Evolutionary conservation across 495 filamentous ascomycete species (phyloP).

Genomic region (Tuber brumale): DNA sequence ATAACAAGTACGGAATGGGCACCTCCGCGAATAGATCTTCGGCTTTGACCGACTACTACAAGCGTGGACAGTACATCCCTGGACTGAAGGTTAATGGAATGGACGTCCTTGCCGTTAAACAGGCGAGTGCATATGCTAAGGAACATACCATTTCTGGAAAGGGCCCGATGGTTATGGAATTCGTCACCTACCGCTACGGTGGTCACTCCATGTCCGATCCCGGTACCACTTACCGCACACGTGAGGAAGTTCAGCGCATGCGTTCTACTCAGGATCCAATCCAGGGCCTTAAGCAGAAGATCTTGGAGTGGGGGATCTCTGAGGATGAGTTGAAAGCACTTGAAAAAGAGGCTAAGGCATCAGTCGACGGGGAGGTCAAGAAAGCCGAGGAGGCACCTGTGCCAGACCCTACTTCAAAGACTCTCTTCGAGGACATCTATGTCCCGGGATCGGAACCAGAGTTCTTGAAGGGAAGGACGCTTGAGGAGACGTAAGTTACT

Average conservation of each 20-base stretch:
- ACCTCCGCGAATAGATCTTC: constrained; percentile 90
- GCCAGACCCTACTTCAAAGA: constrained; percentile 69
- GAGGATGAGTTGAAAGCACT: constrained; percentile 97
- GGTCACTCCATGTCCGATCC: constrained; percentile 99
- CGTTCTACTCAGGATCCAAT: constrained; percentile 97
- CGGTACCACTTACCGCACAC: constrained; percentile 96
- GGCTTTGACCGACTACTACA: constrained; percentile 98
- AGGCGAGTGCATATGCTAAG: constrained; percentile 86
- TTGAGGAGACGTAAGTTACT: constrained; percentile 62
- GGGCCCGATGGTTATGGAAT: constrained; percentile 92
- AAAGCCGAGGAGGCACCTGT: constrained; percentile 76
- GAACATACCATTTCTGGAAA: constrained; percentile 71
- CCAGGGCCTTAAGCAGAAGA: constrained; percentile 93
- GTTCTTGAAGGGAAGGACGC: constrained; percentile 80
- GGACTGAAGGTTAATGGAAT: constrained; percentile 99
- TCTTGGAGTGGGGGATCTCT: constrained; percentile 84
- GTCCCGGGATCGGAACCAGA: constrained; percentile 82
- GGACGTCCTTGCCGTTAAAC: constrained; percentile 97
- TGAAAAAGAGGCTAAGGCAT: constrained; percentile 79
- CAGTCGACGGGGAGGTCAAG: constrained; percentile 84
- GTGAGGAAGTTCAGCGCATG: constrained; percentile 99
- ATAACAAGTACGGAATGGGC: constrained; percentile 99
- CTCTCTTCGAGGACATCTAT: constrained; percentile 95
- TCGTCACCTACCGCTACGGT: constrained; percentile 98
- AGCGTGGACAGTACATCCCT: constrained; percentile 99